Evolutionary conservation across 2,329 filamentous ascomycete genomes (phyloP).

Genomic region (Fusarium albidum): DNA sequence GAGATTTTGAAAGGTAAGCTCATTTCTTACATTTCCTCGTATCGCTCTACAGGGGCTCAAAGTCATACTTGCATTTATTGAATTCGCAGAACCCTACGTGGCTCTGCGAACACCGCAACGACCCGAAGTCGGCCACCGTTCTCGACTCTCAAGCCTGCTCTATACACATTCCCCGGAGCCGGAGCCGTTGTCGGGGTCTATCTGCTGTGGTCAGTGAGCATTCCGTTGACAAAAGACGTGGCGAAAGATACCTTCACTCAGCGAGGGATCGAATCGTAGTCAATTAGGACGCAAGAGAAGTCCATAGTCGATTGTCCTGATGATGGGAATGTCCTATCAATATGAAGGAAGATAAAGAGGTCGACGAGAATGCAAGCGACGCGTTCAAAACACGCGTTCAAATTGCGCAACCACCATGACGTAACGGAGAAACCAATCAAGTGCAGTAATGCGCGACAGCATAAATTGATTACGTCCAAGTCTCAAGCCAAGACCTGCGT

Average conservation of each 20-base stretch:
- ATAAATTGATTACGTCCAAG: slow-evolving; percentile 4
- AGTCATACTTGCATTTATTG: too few species aligned
- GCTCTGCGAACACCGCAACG: too few species aligned
- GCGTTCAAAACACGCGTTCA: neutral
- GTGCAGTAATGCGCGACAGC: neutral
- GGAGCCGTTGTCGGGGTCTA: neutral
- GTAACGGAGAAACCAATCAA: slow-evolving; percentile 8
- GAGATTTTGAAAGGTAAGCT: too few species aligned
- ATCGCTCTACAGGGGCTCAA: too few species aligned
- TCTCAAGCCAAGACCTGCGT: slow-evolving; percentile 1
- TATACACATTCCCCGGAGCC: too few species aligned
- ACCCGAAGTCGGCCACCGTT: too few species aligned
- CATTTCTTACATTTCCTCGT: too few species aligned
- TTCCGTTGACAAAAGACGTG: slow-evolving; percentile 3
- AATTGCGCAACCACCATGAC: neutral
- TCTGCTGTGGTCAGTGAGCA: neutral
- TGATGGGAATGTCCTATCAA: neutral
- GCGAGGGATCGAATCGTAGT: neutral
- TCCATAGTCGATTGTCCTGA: neutral
- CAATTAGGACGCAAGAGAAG: neutral
- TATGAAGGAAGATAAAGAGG: neutral
- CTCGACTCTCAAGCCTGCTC: too few species aligned
- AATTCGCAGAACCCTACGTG: too few species aligned
- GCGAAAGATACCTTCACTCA: neutral
- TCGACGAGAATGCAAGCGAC: neutral